phyloP scores from a whole-genome alignment of 805 yeast genomes.

The Torulaspora maleeae region DNA sequence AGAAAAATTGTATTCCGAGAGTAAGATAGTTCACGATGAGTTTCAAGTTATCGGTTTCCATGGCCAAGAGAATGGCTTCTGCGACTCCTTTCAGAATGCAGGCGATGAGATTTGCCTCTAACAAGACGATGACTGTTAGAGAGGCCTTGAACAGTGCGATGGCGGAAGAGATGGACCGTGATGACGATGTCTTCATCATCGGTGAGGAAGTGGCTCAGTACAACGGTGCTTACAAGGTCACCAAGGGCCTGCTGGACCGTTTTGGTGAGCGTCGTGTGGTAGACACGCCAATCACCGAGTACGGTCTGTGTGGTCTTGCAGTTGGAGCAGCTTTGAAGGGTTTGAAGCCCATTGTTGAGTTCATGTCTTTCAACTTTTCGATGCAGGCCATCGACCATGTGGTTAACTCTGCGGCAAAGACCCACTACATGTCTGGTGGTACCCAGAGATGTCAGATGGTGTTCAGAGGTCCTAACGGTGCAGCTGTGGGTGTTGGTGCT shows the following conservation, averaged over 20 bases:
- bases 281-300: constrained; percentile 98
- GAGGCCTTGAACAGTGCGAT: constrained; percentile 93
- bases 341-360: constrained; percentile 93
- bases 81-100: constrained; percentile 14
- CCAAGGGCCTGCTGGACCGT: constrained; percentile 91
- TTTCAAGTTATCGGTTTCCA: constrained; percentile 13
- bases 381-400: constrained; percentile 99
- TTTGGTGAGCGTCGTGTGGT: constrained; percentile 91
- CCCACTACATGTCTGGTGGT: constrained; percentile 99
- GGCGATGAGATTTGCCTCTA: constrained; percentile 32
- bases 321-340: constrained; percentile 97
- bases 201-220: constrained; percentile 99
- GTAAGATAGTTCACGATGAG: constrained; percentile 7
- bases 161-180: constrained; percentile 96
- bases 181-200: constrained; percentile 87
- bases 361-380: constrained; percentile 99
- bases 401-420: constrained; percentile 97
- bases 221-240: constrained; percentile 97
- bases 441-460: constrained; percentile 94
- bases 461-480: constrained; percentile 99
- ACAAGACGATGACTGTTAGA: constrained; percentile 82
- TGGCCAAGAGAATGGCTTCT: constrained; percentile 16
- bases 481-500: constrained; percentile 99
- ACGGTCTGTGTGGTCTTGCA: constrained; percentile 95
- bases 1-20: background rate